Evolutionary conservation across 1,139 yeast genomes (phyloP), one percentile per base, ranked within the genome.

Genomic region (Magnusiomyces suaveolens): DNA sequence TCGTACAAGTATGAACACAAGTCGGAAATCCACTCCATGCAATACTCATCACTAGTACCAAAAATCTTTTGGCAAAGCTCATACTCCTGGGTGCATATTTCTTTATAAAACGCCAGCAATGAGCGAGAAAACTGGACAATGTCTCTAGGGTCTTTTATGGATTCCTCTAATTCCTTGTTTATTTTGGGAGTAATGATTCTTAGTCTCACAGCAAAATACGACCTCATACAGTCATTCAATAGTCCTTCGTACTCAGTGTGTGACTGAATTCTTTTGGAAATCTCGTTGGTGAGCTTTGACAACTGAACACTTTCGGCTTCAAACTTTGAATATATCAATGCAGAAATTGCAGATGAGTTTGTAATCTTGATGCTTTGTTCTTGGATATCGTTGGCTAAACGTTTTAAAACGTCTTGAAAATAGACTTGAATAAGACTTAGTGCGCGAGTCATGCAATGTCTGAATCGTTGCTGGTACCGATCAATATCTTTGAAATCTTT

Each of bases 391-490:
- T 69, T 69, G 43, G 76, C 75, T 1, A 80, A 66, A 20, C 72
- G 73, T 56, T 77, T 80, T 50, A 89, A 66, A 48, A 78, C 78
- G 48, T 74, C 76, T 29, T 76, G 75, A 56, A 87, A 72, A 64
- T 82, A 87, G 61, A 84, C 86, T 60, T 84, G 79, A 24, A 88
- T 79, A 60, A 92, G 73, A 0, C 95, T 82, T 55, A 89, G 75
- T 0, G 95, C 83, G 57, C 96, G 77, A 0, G 94, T 83, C 79
- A 89, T 77, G 64, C 96, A 87, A 63, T 87, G 95, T 57, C 88
- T 78, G 69, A 87, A 87, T 57, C 92, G 76, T 60, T 83, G 80
- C 48, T 78, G 78, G 67, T 87, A 89, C 2, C 80, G 65, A 39
- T 84, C 95, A 20, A 82, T 74, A 57, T 89, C 96, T 64, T 78